Conservation (phyloP, 108 stramenopile species). For the Chaetoceros tenuissimus region DNA sequence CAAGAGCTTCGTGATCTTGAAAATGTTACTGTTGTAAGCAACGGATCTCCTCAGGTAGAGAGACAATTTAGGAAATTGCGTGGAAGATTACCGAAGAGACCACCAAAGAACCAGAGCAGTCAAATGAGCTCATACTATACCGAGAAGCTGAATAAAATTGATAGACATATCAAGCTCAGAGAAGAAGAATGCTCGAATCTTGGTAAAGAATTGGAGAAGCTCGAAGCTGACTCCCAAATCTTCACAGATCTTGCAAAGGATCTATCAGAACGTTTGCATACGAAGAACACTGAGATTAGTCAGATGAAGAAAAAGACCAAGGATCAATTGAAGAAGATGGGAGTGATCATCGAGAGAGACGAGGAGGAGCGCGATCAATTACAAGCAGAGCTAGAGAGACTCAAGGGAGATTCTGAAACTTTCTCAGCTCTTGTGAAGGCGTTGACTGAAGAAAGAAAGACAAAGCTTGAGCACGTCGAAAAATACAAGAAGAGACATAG, state of each 20-base stretch:
- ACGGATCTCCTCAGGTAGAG: neutral
- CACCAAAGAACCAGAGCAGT: neutral
- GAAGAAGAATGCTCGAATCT: slow-evolving; percentile 36
- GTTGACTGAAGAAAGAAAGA: slow-evolving; percentile 5
- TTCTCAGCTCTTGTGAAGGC: neutral
- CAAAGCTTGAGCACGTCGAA: neutral
- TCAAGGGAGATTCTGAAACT: neutral
- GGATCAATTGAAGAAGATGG: slow-evolving; percentile 16
- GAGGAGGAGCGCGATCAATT: slow-evolving; percentile 5
- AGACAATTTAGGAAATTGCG: neutral
- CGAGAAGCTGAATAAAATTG: slow-evolving; percentile 40
- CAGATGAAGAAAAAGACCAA: neutral
- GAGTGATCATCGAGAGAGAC: slow-evolving; percentile 5
- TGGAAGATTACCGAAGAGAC: neutral
- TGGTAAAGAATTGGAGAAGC: slow-evolving; percentile 10
- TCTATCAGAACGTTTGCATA: neutral
- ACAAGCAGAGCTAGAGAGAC: neutral
- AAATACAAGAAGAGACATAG: neutral
- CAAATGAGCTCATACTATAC: neutral
- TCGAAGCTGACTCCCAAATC: neutral
- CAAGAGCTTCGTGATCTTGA: neutral
- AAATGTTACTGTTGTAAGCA: neutral
- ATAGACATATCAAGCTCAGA: slow-evolving; percentile 17
- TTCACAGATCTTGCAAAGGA: neutral
- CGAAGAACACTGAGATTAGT: neutral